Base-by-base conservation (phyloP, 116 monocot genomes). In the Papilionanthe hybrid region DNA sequence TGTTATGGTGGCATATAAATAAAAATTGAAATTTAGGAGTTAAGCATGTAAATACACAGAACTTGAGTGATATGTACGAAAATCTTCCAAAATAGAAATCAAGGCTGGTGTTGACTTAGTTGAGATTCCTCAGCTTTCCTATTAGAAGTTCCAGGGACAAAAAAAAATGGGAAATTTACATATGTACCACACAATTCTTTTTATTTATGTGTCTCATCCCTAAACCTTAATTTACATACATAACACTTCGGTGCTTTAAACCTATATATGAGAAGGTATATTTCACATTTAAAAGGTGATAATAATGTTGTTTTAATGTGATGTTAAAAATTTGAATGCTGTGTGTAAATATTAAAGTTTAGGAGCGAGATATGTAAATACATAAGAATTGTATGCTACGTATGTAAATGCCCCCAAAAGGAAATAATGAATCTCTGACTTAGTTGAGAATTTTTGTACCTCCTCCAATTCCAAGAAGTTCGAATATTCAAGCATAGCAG, bases 401-500 rank as follows among this genome's bases (percentile, higher is more conserved):
- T 37, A 37, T 37, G 37, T 37, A 37, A 37, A 37, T 37, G 37
- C 37, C 3, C 37, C 2, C 37, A 4, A 53, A 53, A 53, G 17
- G 53, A 53, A 53, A 4, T 15, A 17, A 17, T 53, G 25, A 63
- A 63, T 8, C 6, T 63, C 23, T 63, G 4, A 56, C 20, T 18
- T 56, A 56, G 11, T 72, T 58, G 22, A 77, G 63, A 76, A 44
- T 27, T 77, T 75, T 53, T 9, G 68, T 88, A 97, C 97, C 94
- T 94, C 87, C 80, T 90, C 84, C 48, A 75, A 57, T 77, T 79
- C 83, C 63, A 76, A 82, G 78, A 77, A 27, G 69, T 80, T 81
- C 75, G 85, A 71, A 87, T 94, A 88, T 72, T 97, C 97, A 29
- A 92, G 25, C 53, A 92, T 81, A 43, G 85, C 85, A 89, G 89